phyloP scores from a whole-genome alignment of 768 basidiomycete genomes.

The Hericium alpestre region DNA sequence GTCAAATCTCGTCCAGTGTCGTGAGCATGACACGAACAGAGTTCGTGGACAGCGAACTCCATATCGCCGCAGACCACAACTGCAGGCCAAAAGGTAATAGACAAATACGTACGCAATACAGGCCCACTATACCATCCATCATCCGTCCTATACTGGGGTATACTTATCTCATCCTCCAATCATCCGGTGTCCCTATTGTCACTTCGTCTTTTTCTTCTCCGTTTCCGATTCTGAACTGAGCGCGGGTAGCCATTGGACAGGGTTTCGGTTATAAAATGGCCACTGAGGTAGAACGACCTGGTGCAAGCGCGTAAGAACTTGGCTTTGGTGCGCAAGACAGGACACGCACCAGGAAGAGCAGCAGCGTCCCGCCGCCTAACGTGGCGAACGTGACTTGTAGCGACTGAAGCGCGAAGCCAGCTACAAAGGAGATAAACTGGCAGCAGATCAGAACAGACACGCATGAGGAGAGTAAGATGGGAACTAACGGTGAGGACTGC shows the following conservation, averaged over 20 bases:
- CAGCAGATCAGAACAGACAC: neutral
- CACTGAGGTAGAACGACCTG: conserved; percentile 62
- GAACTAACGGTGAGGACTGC: conserved; percentile 36
- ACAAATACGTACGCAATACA: too few species aligned
- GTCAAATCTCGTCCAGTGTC: neutral
- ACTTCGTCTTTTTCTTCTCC: conserved; percentile 22
- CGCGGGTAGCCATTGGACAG: conserved; percentile 48
- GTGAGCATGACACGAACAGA: neutral
- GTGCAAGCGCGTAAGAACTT: neutral
- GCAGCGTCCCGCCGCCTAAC: conserved; percentile 25
- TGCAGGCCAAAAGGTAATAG: neutral
- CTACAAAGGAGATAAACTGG: conserved; percentile 44
- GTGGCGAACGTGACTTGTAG: conserved; percentile 41
- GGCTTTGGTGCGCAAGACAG: conserved; percentile 8
- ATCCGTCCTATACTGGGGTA: too few species aligned
- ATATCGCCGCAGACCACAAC: neutral
- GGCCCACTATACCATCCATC: too few species aligned
- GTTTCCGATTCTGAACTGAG: neutral
- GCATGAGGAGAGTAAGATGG: neutral
- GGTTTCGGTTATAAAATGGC: conserved; percentile 53
- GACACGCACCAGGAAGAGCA: conserved; percentile 8
- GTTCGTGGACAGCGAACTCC: neutral
- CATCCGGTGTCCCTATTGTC: neutral
- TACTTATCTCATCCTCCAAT: neutral
- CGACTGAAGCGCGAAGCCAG: conserved; percentile 48